Evolutionary conservation across 441 rosid genomes (phyloP), one percentile per base, ranked within the genome.

Genomic region (Populus trichocarpa): DNA sequence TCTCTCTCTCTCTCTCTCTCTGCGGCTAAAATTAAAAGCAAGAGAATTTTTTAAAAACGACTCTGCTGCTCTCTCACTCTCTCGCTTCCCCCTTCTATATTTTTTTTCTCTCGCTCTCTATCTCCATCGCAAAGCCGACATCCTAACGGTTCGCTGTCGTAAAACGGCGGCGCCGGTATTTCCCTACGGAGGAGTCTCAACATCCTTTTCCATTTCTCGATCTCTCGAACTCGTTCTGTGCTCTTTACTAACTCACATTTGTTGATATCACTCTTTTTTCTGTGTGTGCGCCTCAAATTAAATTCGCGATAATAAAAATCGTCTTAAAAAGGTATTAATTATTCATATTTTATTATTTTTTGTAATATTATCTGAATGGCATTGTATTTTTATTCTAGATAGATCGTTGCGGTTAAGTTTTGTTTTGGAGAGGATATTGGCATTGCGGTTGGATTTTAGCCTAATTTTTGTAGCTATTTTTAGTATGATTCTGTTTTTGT

Each of bases 91-190:
- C 57, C 57, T 46, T 4, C 13, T 46, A 14, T 11, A 40, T 11
- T 11, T 40, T 46, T 46, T 46, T 1, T 46, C 69, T 71, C 80
- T 70, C 81, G 78, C 69, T 71, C 66, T 81, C 77, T 70, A 78
- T 65, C 72, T 85, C 74, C 72, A 85, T 79, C 82, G 78, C 87
- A 65, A 84, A 88, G 92, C 89, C 92, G 92, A 78, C 89, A 67
- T 66, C 83, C 77, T 81, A 88, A 89, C 96, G 95, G 94, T 85
- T 85, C 80, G 80, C 89, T 81, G 85, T 74, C 33, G 80, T 78
- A 78, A 72, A 81, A 53, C 86, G 79, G 79, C 86, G 86, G 76
- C 75, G 75, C 78, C 70, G 46, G 28, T 30, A 16, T 12, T 3
- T 23, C 73, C 28, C n/a, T 79, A 26, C 68, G 32, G 79, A 67